Conservation (phyloP, 2,329 filamentous ascomycete genomes). For the Didymella keratinophila region DNA sequence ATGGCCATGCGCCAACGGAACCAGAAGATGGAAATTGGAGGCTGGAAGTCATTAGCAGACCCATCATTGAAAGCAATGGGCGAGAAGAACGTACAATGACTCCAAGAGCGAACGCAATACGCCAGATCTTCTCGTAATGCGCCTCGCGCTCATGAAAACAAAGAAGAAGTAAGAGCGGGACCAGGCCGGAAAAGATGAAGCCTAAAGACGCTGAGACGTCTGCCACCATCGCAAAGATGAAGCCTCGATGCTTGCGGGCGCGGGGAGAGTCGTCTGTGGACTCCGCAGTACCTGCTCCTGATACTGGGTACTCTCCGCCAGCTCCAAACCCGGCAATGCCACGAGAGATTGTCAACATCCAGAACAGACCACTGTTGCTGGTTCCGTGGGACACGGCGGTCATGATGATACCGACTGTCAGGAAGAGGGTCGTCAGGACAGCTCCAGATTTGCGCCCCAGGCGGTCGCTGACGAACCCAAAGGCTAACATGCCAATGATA, state of each 20-base stretch:
- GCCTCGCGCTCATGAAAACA: constrained; percentile 57
- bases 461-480: constrained; percentile 45
- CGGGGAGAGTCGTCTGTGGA: constrained; percentile 60
- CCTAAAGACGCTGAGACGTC: constrained; percentile 61
- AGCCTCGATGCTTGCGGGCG: constrained; percentile 59
- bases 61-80: too few species aligned
- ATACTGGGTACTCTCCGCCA: constrained; percentile 62
- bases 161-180: constrained; percentile 61
- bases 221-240: constrained; percentile 65
- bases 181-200: constrained; percentile 60
- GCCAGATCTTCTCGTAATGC: constrained; percentile 58
- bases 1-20: constrained; percentile 63
- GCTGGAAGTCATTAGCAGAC: constrained; percentile 17
- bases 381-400: constrained; percentile 39
- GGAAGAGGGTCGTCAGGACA: constrained; percentile 44
- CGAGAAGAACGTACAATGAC: constrained; percentile 41
- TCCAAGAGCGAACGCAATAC: constrained; percentile 60
- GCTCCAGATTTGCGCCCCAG: constrained; percentile 47
- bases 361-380: constrained; percentile 46
- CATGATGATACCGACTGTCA: constrained; percentile 44
- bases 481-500: constrained; percentile 47
- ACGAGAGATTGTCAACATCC: constrained; percentile 55
- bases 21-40: constrained; percentile 61
- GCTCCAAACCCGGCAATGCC: constrained; percentile 56
- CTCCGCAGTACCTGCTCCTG: constrained; percentile 59